phyloP scores from a whole-genome alignment of 2,329 filamentous ascomycete species.

The Sporothrix brasiliensis region DNA sequence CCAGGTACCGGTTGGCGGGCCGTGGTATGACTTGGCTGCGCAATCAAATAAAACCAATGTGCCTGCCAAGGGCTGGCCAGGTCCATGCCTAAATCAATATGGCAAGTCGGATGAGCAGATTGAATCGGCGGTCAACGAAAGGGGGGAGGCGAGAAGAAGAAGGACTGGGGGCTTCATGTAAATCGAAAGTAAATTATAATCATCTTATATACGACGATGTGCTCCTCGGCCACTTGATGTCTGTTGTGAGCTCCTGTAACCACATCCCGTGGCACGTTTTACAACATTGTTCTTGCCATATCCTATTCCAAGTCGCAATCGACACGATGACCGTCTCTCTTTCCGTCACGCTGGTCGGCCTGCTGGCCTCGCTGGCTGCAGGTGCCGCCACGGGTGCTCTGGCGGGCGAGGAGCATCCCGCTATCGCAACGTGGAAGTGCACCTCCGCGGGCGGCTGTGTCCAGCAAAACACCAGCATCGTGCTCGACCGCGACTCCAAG shows the following conservation, averaged over 20 bases:
- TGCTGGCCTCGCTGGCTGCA: slow-evolving; percentile 23
- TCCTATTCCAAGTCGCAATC: neutral
- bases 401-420: slow-evolving; percentile 47
- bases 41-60: neutral
- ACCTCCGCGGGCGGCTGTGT: slow-evolving; percentile 50
- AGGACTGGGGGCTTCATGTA: neutral
- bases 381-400: slow-evolving; percentile 14
- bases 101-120: neutral
- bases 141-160: too few relatives aligned
- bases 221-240: neutral
- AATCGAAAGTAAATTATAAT: neutral
- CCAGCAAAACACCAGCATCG: slow-evolving; percentile 47
- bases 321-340: neutral
- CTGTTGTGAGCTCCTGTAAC: neutral
- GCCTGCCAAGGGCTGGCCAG: neutral
- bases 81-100: slow-evolving; percentile 5
- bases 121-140: neutral
- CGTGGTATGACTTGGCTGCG: neutral
- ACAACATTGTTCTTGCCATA: neutral
- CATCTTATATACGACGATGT: neutral
- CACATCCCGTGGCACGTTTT: neutral
- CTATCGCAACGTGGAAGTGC: slow-evolving; percentile 51
- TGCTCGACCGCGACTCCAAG: slow-evolving; percentile 48
- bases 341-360: neutral
- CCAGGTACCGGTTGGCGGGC: neutral